phyloP scores from a whole-genome alignment of 305 asterid species.

The Fraxinus sp. region DNA sequence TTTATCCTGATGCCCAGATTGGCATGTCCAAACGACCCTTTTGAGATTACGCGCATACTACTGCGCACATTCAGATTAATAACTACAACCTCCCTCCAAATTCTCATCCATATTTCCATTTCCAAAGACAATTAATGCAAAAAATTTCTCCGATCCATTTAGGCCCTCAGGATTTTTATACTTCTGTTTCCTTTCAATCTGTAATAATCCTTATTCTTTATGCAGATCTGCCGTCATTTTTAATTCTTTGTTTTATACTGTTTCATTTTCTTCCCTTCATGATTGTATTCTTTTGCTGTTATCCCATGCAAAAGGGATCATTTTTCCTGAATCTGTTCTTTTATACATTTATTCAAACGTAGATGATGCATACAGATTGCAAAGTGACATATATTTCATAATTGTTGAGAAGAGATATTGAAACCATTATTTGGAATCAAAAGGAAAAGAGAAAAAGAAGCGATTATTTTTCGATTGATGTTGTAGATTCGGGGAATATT shows the following conservation, averaged over 20 bases:
- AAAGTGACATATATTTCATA: neutral
- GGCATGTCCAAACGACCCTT: neutral
- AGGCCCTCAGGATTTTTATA: neutral
- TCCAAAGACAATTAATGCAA: neutral
- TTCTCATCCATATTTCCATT: neutral
- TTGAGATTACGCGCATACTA: neutral
- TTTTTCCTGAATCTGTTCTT: neutral
- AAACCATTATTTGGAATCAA: neutral
- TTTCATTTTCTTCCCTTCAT: neutral
- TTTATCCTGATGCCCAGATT: neutral
- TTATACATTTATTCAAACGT: neutral
- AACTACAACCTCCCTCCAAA: neutral
- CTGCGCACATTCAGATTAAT: constrained; percentile 2
- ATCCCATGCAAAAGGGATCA: neutral
- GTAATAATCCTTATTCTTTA: constrained; percentile 6
- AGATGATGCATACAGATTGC: neutral
- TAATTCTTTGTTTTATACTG: neutral
- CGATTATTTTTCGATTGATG: neutral
- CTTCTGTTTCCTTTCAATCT: neutral
- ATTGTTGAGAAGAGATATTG: neutral
- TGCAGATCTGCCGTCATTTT: neutral
- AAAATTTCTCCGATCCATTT: constrained; percentile 2
- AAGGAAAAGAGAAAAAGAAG: neutral
- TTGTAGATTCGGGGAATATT: neutral
- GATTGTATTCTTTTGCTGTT: neutral